Evolutionary conservation across 768 basidiomycete species (phyloP), one percentile per base, ranked within the genome.

Genomic region (Tricholoma saponaceum): DNA sequence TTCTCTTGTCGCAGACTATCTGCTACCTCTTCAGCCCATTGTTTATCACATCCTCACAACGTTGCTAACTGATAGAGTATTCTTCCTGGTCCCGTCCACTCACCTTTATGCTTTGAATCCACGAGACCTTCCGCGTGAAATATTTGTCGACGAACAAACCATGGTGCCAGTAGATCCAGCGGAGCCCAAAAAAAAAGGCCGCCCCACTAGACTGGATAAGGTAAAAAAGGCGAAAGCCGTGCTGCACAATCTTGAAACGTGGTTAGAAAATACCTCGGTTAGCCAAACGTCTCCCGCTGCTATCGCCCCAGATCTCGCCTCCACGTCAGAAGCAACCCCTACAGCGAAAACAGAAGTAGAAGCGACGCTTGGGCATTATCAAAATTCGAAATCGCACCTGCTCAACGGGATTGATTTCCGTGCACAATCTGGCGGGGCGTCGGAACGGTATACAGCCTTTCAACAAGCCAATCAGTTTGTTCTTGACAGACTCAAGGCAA

Each of bases 61-160:
- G 13, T 72, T 93, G 39, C 57, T 81, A 33, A 68, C 77, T 30
- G 77, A 77, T 25, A 66, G 74, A 13, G 76, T 75, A 1, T 90
- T 93, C 66, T 74, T 85, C 56, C 72, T 91, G 50, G 70, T 87
- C 26, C 90, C 91, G 0, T 62, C 64, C 35, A 79, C 83, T 12
- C 71, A 76, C 3, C 61, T 80, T 8, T 69, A 72, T 23, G 72
- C 87, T 0, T 72, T 81, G 65, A 84, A 81, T 64, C 90, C 89
- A 3, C 78, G 84, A n/a, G 70, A 71, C 23, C 72, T 92, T 5
- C 90, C 90, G 16, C 80, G 89, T 23, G 90, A 91, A 62, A 71
- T 83, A n/a, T 82, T 83, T 55, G 68, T 78, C 1, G 75, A 75
- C 59, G 79, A 79, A 30, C 70, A 62, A n/a, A 58, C 66, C 33